Conservation (phyloP, 495 filamentous ascomycete species). For the Penicillium macrosclerotiorum region DNA sequence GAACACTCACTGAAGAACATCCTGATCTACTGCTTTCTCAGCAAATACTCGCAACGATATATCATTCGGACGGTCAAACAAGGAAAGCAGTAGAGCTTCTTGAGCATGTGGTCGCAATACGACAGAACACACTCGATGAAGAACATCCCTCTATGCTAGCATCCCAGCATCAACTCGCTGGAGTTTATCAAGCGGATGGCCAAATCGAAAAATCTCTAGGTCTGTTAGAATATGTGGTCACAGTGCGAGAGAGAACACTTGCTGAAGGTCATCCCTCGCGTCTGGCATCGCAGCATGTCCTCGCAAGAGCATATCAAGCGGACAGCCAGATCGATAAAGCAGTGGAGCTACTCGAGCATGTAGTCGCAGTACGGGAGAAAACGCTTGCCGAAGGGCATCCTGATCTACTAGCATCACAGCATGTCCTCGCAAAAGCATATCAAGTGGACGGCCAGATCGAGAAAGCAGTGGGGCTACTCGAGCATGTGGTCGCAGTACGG, state of each 20-base stretch:
- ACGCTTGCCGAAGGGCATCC: background rate
- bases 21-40: background rate
- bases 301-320: background rate
- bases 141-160: background rate
- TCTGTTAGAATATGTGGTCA: background rate
- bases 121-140: background rate
- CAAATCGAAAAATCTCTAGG: background rate
- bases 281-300: background rate
- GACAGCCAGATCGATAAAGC: background rate
- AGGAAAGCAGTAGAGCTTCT: background rate
- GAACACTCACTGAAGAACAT: background rate
- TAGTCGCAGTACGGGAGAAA: background rate
- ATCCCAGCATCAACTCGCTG: background rate
- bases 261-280: background rate
- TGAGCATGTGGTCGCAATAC: background rate
- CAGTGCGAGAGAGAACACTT: background rate
- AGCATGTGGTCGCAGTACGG: background rate
- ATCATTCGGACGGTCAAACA: background rate
- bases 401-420: background rate
- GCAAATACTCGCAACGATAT: background rate
- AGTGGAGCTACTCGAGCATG: background rate
- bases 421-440: background rate
- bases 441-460: background rate
- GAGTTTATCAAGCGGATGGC: background rate
- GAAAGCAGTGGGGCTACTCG: background rate